Evolutionary conservation across 768 basidiomycete genomes (phyloP).

Genomic region (Phlegmacium glaucopus): DNA sequence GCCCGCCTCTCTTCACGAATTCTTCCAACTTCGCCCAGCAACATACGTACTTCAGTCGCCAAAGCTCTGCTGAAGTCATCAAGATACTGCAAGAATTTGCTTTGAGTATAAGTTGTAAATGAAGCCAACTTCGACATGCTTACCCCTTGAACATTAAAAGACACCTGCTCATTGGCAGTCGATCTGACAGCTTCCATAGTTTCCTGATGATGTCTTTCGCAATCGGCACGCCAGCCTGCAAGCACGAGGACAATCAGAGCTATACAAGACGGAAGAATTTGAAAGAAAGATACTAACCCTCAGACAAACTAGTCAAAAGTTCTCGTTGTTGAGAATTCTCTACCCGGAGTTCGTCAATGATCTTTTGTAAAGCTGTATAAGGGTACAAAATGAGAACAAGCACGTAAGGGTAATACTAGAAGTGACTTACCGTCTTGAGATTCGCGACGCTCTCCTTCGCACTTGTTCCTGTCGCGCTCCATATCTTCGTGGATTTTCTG

Average conservation of each 20-base stretch:
- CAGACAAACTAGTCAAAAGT: conserved; percentile 49
- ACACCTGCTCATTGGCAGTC: conserved; percentile 73
- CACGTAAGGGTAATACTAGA: conserved; percentile 1
- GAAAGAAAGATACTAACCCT: conserved; percentile 41
- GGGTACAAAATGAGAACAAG: conserved; percentile 10
- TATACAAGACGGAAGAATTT: background rate
- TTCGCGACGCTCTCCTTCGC: conserved; percentile 50
- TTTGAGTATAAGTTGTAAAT: background rate
- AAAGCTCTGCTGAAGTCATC: conserved; percentile 87
- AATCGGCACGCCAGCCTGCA: conserved; percentile 68
- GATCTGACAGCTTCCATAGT: conserved; percentile 64
- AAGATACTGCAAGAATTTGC: conserved; percentile 52
- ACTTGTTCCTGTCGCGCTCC: conserved; percentile 44
- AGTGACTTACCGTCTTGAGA: conserved; percentile 52
- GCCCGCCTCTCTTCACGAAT: conserved; percentile 75
- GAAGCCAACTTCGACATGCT: conserved; percentile 20
- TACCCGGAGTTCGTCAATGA: conserved; percentile 54
- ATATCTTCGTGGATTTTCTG: conserved; percentile 54
- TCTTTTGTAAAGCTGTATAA: conserved; percentile 49
- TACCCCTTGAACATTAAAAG: conserved; percentile 83
- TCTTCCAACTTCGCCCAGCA: conserved; percentile 80
- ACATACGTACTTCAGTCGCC: conserved; percentile 78
- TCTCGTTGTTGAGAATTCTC: conserved; percentile 62
- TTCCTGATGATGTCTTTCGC: conserved; percentile 59
- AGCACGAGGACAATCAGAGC: conserved; percentile 8